Evolutionary conservation across 306 rosid genomes (phyloP).

Genomic region (Cicer arietinum): DNA sequence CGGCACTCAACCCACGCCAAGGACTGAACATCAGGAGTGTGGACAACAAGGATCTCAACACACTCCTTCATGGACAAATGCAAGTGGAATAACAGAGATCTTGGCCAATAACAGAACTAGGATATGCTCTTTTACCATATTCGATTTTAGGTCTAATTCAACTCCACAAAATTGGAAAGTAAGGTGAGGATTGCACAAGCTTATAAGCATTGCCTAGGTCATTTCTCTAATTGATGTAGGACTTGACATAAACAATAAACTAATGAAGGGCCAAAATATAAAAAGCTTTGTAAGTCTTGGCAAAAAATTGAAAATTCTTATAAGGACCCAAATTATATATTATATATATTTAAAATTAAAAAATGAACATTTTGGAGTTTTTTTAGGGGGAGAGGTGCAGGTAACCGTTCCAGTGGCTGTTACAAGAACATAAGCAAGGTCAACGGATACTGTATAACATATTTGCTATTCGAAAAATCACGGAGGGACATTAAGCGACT

Average conservation of each 20-base stretch:
- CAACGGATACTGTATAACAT: conserved; percentile 29
- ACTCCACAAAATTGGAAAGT: background rate
- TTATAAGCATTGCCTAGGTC: background rate
- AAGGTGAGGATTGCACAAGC: conserved; percentile 1
- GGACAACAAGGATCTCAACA: background rate
- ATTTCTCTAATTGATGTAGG: background rate
- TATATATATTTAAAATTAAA: background rate
- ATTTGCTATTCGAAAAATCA: conserved; percentile 9
- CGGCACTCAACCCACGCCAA: background rate
- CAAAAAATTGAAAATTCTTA: background rate
- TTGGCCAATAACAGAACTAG: background rate
- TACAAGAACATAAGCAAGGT: conserved; percentile 26
- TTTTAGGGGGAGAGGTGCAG: background rate
- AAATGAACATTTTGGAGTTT: background rate
- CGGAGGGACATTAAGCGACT: conserved; percentile 4
- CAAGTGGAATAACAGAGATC: background rate
- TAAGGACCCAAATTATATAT: background rate
- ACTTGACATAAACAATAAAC: background rate
- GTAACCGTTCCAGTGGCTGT: conserved; percentile 1
- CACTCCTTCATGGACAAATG: background rate
- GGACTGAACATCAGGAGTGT: background rate
- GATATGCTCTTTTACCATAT: background rate
- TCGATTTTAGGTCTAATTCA: background rate
- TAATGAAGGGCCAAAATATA: background rate
- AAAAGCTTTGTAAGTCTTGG: background rate